A percentile compares a stretch with the other conserved stretches of the same genome.
phyloP scores from a whole-genome alignment of 768 basidiomycete species.

The Mycena vulgaris region DNA sequence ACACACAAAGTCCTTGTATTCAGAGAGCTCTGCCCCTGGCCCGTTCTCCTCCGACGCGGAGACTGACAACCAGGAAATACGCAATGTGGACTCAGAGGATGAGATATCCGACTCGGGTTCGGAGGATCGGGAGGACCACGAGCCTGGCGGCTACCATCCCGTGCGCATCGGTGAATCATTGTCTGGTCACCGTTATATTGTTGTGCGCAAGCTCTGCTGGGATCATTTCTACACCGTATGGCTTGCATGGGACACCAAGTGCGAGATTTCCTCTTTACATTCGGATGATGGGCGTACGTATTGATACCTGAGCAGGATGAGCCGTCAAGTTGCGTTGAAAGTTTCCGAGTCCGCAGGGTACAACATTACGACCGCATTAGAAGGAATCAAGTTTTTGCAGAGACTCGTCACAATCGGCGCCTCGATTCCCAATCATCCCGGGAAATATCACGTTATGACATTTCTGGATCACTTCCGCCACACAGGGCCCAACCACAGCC shows the following conservation, averaged over 20 bases:
- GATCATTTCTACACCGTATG: slow-evolving; percentile 96
- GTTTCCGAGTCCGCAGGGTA: slow-evolving; percentile 97
- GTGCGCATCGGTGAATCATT: slow-evolving; percentile 96
- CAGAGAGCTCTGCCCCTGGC: too few species aligned
- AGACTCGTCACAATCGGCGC: slow-evolving; percentile 84
- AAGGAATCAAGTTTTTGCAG: slow-evolving; percentile 98
- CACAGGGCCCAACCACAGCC: slow-evolving; percentile 95
- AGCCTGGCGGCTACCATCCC: slow-evolving; percentile 90
- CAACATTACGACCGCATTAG: slow-evolving; percentile 98
- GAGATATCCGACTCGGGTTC: too few species aligned
- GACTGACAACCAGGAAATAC: too few species aligned
- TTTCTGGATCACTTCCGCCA: slow-evolving; percentile 98
- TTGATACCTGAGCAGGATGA: slow-evolving; percentile 82
- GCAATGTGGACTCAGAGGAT: slow-evolving; percentile 76
- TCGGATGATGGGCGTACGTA: too few species aligned
- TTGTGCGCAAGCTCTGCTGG: slow-evolving; percentile 96
- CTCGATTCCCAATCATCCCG: slow-evolving; percentile 86
- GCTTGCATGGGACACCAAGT: slow-evolving; percentile 90
- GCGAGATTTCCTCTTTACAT: slow-evolving; percentile 37
- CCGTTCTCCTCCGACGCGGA: too few species aligned
- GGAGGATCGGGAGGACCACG: slow-evolving; percentile 94
- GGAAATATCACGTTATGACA: slow-evolving; percentile 95
- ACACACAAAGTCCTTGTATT: too few species aligned
- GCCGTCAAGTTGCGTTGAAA: slow-evolving; percentile 98
- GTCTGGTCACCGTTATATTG: slow-evolving; percentile 87